Conservation (phyloP, 192 early-diverging fungal genomes). For the Mortierella alpina region DNA sequence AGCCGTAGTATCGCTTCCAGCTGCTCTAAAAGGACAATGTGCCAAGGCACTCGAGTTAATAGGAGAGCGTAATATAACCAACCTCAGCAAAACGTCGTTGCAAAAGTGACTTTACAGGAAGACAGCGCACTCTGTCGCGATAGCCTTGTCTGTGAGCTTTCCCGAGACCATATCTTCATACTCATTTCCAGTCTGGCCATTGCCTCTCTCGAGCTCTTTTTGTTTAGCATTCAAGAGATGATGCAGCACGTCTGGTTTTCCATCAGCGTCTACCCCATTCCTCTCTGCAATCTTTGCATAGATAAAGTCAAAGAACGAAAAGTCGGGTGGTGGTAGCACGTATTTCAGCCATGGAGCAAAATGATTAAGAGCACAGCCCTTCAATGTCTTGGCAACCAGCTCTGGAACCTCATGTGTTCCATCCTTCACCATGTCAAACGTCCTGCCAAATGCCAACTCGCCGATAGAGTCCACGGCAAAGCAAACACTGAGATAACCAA, state of each 20-base stretch:
- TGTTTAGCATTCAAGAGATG: slow-evolving; percentile 56
- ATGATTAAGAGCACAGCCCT: slow-evolving; percentile 12
- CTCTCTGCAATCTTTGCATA: slow-evolving; percentile 3
- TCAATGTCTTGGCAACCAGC: slow-evolving; percentile 36
- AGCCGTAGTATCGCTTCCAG: slow-evolving; percentile 44
- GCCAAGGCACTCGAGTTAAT: neutral
- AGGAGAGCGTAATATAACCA: neutral
- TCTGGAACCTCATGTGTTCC: slow-evolving; percentile 56
- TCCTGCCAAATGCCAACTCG: slow-evolving; percentile 60
- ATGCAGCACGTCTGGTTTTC: slow-evolving; percentile 57
- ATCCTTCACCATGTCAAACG: slow-evolving; percentile 63
- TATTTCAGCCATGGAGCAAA: slow-evolving; percentile 37
- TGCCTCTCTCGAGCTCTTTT: slow-evolving; percentile 35
- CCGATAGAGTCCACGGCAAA: slow-evolving; percentile 64
- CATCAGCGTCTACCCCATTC: slow-evolving; percentile 1
- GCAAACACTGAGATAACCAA: slow-evolving; percentile 44
- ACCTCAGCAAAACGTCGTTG: neutral
- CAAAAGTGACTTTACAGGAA: slow-evolving; percentile 38
- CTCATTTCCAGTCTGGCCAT: slow-evolving; percentile 28
- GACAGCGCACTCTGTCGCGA: slow-evolving; percentile 46
- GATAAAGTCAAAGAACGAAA: slow-evolving; percentile 19
- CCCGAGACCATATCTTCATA: slow-evolving; percentile 34
- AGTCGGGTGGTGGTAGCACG: slow-evolving; percentile 11
- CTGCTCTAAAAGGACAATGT: slow-evolving; percentile 21
- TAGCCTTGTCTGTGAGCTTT: slow-evolving; percentile 52